A percentile compares a stretch with the other conserved stretches of the same genome.
Evolutionary conservation across 805 yeast genomes (phyloP).

Genomic region (Saccharomycopsis sp.): DNA sequence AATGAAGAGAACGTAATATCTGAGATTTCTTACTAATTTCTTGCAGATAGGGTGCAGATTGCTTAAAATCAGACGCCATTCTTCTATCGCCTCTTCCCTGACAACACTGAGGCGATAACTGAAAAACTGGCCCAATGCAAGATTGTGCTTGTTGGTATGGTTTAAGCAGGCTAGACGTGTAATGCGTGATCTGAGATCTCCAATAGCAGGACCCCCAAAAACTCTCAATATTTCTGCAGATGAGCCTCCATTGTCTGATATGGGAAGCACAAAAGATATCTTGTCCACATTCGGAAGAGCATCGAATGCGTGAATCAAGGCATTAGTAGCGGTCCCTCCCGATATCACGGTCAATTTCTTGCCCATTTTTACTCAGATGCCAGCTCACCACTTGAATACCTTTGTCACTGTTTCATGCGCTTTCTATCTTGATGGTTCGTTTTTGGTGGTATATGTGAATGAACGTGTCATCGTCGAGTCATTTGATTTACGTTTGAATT

Average conservation of each 20-base stretch:
- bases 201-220: conserved; percentile 92
- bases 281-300: conserved; percentile 31
- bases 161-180: conserved; percentile 56
- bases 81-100: conserved; percentile 46
- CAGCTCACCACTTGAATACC: conserved; percentile 6
- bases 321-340: conserved; percentile 87
- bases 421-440: neutral
- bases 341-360: conserved; percentile 33
- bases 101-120: conserved; percentile 29
- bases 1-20: conserved; percentile 4
- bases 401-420: conserved; percentile 3
- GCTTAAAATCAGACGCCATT: conserved; percentile 76
- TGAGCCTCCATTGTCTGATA: conserved; percentile 92
- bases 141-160: conserved; percentile 11
- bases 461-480: neutral
- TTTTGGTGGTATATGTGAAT: neutral
- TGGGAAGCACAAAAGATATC: conserved; percentile 67
- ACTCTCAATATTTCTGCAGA: conserved; percentile 82
- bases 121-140: conserved; percentile 30
- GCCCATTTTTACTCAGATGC: neutral
- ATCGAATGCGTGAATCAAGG: conserved; percentile 54
- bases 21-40: conserved; percentile 51
- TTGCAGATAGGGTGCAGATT: conserved; percentile 71
- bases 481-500: neutral
- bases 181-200: conserved; percentile 79